Percentiles rank a stretch among this genome's conserved stretches.
Conservation (phyloP, 768 basidiomycete species). For the Lentinula sp. region DNA sequence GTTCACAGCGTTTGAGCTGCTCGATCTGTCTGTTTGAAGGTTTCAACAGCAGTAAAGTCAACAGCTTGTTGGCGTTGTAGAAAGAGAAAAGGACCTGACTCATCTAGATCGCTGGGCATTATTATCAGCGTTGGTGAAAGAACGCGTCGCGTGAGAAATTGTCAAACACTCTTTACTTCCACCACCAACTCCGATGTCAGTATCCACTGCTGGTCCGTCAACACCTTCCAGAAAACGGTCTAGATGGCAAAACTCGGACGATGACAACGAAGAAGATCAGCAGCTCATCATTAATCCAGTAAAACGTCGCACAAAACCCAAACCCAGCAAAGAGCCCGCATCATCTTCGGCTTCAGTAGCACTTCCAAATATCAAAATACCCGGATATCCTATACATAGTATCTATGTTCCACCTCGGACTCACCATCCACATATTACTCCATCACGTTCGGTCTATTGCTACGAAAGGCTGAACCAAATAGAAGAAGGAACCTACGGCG, state of each 20-base stretch:
- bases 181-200: slow-evolving; percentile 4
- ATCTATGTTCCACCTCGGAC: slow-evolving; percentile 71
- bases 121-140: not conserved
- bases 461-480: slow-evolving; percentile 97
- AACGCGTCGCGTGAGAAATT: not conserved
- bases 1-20: slow-evolving; percentile 88
- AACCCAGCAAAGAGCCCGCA: slow-evolving; percentile 18
- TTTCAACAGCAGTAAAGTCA: not conserved
- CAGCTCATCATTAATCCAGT: slow-evolving; percentile 30
- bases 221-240: slow-evolving; percentile 70
- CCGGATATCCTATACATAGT: slow-evolving; percentile 39
- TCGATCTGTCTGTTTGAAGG: slow-evolving; percentile 73
- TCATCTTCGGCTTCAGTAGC: slow-evolving; percentile 8
- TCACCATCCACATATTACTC: slow-evolving; percentile 69
- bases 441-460: slow-evolving; percentile 90
- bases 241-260: slow-evolving; percentile 60
- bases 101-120: slow-evolving; percentile 21
- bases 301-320: slow-evolving; percentile 52
- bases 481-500: slow-evolving; percentile 96
- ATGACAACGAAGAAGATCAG: slow-evolving; percentile 30
- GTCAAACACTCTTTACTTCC: not conserved
- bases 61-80: not conserved
- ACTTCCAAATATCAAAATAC: slow-evolving; percentile 12
- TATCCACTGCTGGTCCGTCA: slow-evolving; percentile 34
- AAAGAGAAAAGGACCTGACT: slow-evolving; percentile 9